Base-by-base conservation (phyloP, 2,329 filamentous ascomycete genomes). In the Bipolaris bicolor region DNA sequence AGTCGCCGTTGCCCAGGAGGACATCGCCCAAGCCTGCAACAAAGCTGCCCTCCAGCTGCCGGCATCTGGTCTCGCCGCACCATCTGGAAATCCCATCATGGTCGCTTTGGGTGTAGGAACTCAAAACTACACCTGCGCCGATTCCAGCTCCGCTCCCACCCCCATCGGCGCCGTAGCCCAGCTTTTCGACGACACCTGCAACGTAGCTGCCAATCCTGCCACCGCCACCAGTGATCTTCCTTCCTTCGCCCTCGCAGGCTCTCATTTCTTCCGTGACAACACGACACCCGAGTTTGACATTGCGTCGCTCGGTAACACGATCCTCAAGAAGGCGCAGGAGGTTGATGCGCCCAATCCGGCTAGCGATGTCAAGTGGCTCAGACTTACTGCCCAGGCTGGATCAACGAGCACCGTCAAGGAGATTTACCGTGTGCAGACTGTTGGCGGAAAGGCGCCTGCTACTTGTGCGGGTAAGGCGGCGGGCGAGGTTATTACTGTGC, bases 281-380 rank as follows among this genome's bases (percentile, higher is more conserved):
- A 88, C 85, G 1, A 91, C 90, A 0, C 90, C 94, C 0, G 89
- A 89, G 76, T 98, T 98, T 81, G 84, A 93, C 77, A 83, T 97
- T 61, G 84, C 90, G 74, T 86, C 84, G 1, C 72, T 80, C 0
- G 81, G 91, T 37, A 89, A 88, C 43, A 82, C 87, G 55, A 85
- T 84, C 20, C 86, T 87, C 68, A 82, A 84, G 66, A 94, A 94
- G 79, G 81, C 83, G 55, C 83, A 81, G 54, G 80, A 83, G 1
- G 79, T 84, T 2, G 67, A 80, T n/a, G 91, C 93, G 0, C 92
- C 92, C 0, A 37, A 64, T 13, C 83, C 81, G n/a, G 73, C 74
- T 31, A 49, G 40, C 3, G 82, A 90, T 9, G 91, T 97, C 2
- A 73, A 89, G 1, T 97, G 93, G 92, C 81, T 98, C 56, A 89